Percentiles rank a stretch among this genome's conserved stretches.
phyloP scores from a whole-genome alignment of 805 yeast genomes.

The Scheffersomyces coipomensis region DNA sequence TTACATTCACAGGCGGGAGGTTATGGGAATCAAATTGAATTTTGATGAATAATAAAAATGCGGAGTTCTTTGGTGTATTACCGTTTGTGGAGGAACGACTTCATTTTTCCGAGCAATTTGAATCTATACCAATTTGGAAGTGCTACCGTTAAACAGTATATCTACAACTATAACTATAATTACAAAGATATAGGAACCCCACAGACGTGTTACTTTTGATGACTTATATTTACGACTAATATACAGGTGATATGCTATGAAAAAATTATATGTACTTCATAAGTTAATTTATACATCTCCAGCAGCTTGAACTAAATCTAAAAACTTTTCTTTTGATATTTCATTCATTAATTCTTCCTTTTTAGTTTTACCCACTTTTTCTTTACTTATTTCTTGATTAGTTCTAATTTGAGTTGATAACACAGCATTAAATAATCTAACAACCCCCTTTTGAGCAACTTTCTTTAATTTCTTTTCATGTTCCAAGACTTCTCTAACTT shows the following conservation, averaged over 20 bases:
- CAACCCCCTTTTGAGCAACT: conserved; percentile 86
- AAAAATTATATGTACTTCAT: neutral
- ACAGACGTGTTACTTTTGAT: no score
- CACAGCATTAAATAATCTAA: conserved; percentile 79
- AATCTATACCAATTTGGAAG: no score
- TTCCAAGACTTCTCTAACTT: conserved; percentile 58
- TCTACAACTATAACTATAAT: no score
- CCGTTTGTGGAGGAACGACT: no score
- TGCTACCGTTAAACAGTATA: no score
- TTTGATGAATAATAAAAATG: no score
- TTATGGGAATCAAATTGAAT: no score
- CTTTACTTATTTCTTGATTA: conserved; percentile 46
- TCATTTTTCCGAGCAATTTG: no score
- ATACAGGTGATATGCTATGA: no score
- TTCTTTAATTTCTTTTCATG: conserved; percentile 70
- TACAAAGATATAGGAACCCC: no score
- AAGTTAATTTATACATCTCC: conserved; percentile 30
- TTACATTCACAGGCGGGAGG: no score
- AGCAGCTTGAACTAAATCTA: conserved; percentile 83
- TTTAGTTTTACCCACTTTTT: conserved; percentile 43
- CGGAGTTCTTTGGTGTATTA: no score
- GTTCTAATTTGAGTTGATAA: conserved; percentile 72
- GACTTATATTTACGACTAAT: neutral
- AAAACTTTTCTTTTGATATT: conserved; percentile 82
- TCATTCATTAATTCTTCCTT: conserved; percentile 69